Base-by-base conservation (phyloP, 148 eudicot species). In the Arctostaphylos glauca region DNA sequence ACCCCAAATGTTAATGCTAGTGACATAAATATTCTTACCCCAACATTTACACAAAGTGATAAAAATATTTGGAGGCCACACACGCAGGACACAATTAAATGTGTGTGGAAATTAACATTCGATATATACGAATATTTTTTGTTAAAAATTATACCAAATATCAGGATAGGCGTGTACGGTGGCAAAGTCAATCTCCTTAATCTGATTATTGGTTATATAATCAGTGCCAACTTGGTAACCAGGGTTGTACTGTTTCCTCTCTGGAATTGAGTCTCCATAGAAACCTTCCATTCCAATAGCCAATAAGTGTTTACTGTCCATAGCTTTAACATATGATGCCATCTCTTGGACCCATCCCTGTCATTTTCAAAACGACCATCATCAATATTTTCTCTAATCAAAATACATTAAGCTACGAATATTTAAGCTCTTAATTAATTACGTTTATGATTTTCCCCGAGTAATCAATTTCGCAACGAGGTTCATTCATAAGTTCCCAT, bases 401-500 rank as follows among this genome's bases (percentile, higher is more conserved):
- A n/a, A 64, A 64, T 64, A n/a, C 9, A 64, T 58, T 9, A 64
- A 13, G 3, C 71, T 58, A 19, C 7, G 19, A 3, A 71, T 52
- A 10, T 9, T 54, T 0, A 12, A 6, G 44, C 84, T 82, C 75
- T 31, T 31, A 31, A 31, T 31, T 31, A 31, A 31, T 31, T 31
- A 88, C 90, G 44, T 84, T 86, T 4, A 88, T 18, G 19, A 82
- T 86, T 79, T 70, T 78, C 31, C 89, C 90, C 0, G 89, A 84
- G 78, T 80, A 82, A 74, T 88, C 89, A 47, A 55, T 53, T 7
- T 86, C 79, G 83, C 88, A 85, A 21, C 88, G 90, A 41, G 89
- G 89, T 72, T 87, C 89, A 38, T 87, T 87, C 49, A 88, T 85
- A 52, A 88, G 90, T 58, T 88, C 90, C 90, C 90, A 85, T 6